Evolutionary conservation across 257 asterid genomes (phyloP), one percentile per base, ranked within the genome.

Genomic region (Coffea canephora): DNA sequence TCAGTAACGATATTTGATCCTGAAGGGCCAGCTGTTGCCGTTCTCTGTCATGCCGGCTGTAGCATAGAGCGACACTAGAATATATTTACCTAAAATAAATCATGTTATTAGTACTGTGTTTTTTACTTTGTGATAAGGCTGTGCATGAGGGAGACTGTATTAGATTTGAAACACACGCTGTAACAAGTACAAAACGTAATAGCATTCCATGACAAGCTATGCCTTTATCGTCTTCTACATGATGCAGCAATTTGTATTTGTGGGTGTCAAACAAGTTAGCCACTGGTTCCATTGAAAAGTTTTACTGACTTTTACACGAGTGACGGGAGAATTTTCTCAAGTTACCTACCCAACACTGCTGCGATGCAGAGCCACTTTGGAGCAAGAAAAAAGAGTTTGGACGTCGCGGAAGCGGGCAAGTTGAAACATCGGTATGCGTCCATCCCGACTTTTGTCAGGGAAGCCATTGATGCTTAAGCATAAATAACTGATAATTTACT

Each of bases 1-100:
- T 84, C 99, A 93, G 90, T 95, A 88, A 89, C 16, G 50, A 45
- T 50, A 65, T 62, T 80, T 27, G 12, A 13, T 54, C 55, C 65
- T 8, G 72, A 77, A 83, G 31, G 46, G 45, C 77, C 15, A 6
- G 34, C 27, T 34, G 69, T 13, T 41, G n/a, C 52, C 74, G 71
- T 13, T 69, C 18, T 75, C 8, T 45, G 50, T 43, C 73, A 23
- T 31, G 81, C 36, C 4, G 4, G 43, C 43, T 39, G 43, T 39
- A 39, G 43, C 43, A 11, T 21, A 8, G 27, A 81, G 41, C 71
- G 6, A 23, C 16, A 34, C 15, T 41, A 70, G 39, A 69, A 78
- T 39, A 78, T 59, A 55, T 69, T 48, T 39, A 9, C 11, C 21
- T 6, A 19, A 31, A 31, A 31, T 31, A 31, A 14, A 14, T 19